Conservation (phyloP, 2,329 filamentous ascomycete genomes). For the Knufia fluminis region DNA sequence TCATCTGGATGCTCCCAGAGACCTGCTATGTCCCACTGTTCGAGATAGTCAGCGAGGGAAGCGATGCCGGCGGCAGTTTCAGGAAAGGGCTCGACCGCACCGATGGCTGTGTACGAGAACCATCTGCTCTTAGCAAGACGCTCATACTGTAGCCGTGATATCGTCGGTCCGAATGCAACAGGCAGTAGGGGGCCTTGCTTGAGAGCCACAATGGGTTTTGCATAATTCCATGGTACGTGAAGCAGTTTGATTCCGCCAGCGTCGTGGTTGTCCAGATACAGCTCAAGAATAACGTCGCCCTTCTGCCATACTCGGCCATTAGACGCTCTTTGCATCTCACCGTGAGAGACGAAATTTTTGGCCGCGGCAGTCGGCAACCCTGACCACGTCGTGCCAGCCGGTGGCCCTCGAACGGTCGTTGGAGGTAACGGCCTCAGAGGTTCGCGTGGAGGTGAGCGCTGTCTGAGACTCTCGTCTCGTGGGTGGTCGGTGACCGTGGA, state of each 20-base stretch:
- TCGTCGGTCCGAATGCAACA: slow-evolving; percentile 13
- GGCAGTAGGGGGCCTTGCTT: slow-evolving; percentile 7
- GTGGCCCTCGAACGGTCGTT: background rate
- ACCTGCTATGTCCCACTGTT: slow-evolving; percentile 1
- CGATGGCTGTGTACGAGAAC: slow-evolving; percentile 7
- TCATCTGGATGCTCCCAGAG: slow-evolving; percentile 19
- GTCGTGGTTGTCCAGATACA: slow-evolving; percentile 8
- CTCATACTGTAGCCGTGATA: slow-evolving; percentile 2
- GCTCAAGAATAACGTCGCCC: slow-evolving; percentile 14
- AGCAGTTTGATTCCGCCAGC: slow-evolving; percentile 18
- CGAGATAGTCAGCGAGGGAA: slow-evolving; percentile 13
- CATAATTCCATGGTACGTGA: slow-evolving; percentile 12
- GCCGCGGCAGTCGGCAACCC: background rate
- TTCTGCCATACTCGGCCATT: slow-evolving; percentile 8
- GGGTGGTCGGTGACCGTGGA: background rate
- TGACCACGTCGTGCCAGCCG: background rate
- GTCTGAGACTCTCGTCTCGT: background rate
- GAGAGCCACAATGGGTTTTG: slow-evolving; percentile 7
- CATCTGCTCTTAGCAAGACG: slow-evolving; percentile 5
- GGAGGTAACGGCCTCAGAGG: background rate
- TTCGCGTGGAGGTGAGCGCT: background rate
- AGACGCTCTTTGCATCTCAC: background rate
- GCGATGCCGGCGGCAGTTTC: slow-evolving; percentile 10
- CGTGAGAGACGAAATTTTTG: background rate
- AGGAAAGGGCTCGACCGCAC: slow-evolving; percentile 13